phyloP scores from a whole-genome alignment of 208 protist genomes.

The Acanthamoeba healyi region DNA sequence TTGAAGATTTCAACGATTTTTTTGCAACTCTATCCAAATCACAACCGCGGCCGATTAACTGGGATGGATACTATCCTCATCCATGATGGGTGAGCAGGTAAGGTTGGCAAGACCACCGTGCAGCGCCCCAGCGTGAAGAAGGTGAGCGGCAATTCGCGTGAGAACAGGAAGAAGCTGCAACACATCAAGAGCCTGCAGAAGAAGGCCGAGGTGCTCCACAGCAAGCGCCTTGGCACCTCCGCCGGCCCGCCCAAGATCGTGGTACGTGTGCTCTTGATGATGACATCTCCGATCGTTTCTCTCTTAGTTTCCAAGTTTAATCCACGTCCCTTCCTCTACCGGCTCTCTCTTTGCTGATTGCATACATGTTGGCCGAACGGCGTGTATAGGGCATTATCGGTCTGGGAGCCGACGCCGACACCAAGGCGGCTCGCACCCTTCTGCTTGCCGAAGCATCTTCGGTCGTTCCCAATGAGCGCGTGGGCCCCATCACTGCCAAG shows the following conservation, averaged over 20 bases:
- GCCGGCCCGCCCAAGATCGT: constrained; percentile 74
- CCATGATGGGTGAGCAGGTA: no score
- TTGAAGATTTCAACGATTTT: background rate
- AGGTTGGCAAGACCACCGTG: constrained; percentile 50
- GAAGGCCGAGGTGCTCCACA: constrained; percentile 76
- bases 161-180: constrained; percentile 73
- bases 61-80: background rate
- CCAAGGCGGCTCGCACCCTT: background rate
- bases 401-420: constrained; percentile 20
- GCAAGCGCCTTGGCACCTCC: constrained; percentile 63
- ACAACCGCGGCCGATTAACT: no score
- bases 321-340: background rate
- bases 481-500: constrained; percentile 66
- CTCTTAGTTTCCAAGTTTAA: background rate
- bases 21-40: background rate
- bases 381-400: background rate
- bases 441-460: background rate
- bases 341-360: background rate
- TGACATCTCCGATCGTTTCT: background rate
- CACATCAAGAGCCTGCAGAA: constrained; percentile 66
- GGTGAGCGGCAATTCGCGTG: background rate
- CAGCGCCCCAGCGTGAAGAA: constrained; percentile 42
- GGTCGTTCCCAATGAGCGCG: background rate
- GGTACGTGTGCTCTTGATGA: no score
- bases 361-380: background rate